Evolutionary conservation across 2,329 filamentous ascomycete species (phyloP), one percentile per base, ranked within the genome.

Genomic region (Lojkania enalia): DNA sequence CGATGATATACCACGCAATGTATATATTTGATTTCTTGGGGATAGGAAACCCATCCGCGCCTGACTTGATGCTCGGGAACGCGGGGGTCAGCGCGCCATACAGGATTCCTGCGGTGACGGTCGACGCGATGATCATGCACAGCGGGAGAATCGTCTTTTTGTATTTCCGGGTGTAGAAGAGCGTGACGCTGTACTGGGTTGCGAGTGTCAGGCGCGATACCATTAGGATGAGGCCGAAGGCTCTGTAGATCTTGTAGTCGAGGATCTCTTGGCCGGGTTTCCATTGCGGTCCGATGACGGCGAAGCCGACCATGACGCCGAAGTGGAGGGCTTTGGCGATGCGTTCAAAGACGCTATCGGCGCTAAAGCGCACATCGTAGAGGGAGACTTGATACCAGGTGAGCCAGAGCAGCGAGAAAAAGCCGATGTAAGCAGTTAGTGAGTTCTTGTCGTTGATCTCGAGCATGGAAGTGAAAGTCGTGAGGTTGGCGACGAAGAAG

Each of bases 371-470:
- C 25, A 86, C 78, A 63, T 87, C 84, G 61, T 83, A 85, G 1
- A 86, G 68, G 5, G 78, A 77, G 18, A 82, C 78, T 47, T 84
- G 74, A 25, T 85, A 76, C 84, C 84, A 87, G n/a, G 81, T 85
- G 46, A 84, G 79, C 84, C 83, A 87, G 4, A 86, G 70, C 14
- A 86, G 72, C 16, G 78, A 66, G 57, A 83, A 75, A 61, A 79
- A 81, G 31, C 79, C 71, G 40, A 80, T 69, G 57, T 81, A 77
- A 25, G 74, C 56, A 23, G 57, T 58, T 2, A 74, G 50, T 3
- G 46, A 59, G 64, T 54, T 52, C 69, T 67, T 62, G 50, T 78
- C 74, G 53, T 79, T 80, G 50, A 83, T 80, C 31, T 81, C 77
- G 51, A 80, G 76, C 3, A 74, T 71, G 6, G 71, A 71, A 3